A percentile compares a stretch with the other conserved stretches of the same genome.
Evolutionary conservation across 148 eudicot species (phyloP).

Genomic region (Vaccinium vitisidaea): DNA sequence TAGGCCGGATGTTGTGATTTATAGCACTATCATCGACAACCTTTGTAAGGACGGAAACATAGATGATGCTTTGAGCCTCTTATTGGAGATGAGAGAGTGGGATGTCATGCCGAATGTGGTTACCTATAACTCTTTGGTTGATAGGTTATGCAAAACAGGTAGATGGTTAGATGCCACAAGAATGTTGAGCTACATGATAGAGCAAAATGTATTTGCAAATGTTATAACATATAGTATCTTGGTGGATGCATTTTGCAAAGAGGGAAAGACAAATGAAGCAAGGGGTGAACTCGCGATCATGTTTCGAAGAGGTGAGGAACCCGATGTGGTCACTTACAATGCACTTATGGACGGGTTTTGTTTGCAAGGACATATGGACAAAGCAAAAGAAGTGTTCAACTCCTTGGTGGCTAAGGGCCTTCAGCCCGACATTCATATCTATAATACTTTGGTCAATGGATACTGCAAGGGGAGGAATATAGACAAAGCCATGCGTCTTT

Average conservation of each 20-base stretch:
- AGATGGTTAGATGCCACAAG: background rate
- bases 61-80: too few relatives aligned
- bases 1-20: background rate
- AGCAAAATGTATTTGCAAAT: background rate
- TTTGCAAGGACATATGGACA: too few relatives aligned
- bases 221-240: background rate
- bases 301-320: conserved; percentile 19
- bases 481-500: background rate
- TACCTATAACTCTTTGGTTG: background rate
- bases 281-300: background rate
- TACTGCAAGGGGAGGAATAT: conserved; percentile 14
- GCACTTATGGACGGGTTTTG: too few relatives aligned
- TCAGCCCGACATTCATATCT: background rate
- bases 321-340: background rate
- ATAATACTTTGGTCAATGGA: conserved; percentile 16
- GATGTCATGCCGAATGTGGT: too few relatives aligned
- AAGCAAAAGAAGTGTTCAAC: conserved; percentile 5
- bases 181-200: background rate
- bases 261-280: background rate
- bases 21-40: conserved; percentile 8
- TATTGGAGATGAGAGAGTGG: too few relatives aligned
- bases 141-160: background rate
- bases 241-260: background rate
- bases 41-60: conserved; percentile 19
- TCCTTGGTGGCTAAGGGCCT: background rate